A percentile compares a stretch with the other conserved stretches of the same genome.
phyloP scores from a whole-genome alignment of 2,329 filamentous ascomycete genomes.

The Aspergillus fumigatus region DNA sequence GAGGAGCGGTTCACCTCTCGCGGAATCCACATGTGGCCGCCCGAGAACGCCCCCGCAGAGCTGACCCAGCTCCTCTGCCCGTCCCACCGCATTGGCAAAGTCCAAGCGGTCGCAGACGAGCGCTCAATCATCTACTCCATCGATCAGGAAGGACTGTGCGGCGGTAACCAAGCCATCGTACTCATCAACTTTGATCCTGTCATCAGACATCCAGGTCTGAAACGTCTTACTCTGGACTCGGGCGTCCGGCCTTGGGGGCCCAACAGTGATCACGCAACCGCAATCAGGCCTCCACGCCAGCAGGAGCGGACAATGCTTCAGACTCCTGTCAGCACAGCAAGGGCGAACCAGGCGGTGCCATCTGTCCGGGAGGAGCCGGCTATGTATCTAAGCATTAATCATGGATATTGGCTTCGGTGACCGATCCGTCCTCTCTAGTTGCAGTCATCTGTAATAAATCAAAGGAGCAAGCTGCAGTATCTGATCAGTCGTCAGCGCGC shows the following conservation, averaged over 20 bases:
- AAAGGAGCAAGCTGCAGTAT: not conserved
- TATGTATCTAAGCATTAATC: constrained; percentile 22
- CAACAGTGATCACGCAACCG: not conserved
- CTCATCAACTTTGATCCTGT: constrained; percentile 39
- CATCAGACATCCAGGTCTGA: constrained; percentile 25
- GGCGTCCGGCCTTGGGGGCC: not conserved
- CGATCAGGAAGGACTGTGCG: constrained; percentile 19
- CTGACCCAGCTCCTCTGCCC: constrained; percentile 39
- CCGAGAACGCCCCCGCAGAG: constrained; percentile 34
- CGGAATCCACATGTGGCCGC: constrained; percentile 40
- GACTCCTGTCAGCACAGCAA: not conserved
- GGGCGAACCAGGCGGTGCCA: constrained; percentile 15
- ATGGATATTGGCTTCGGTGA: constrained; percentile 26
- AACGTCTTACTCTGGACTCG: constrained; percentile 1
- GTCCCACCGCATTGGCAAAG: constrained; percentile 24
- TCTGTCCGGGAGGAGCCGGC: constrained; percentile 25
- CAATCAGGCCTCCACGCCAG: not conserved
- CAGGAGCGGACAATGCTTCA: constrained; percentile 8
- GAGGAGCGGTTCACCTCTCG: constrained; percentile 39
- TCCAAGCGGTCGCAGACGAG: constrained; percentile 36
- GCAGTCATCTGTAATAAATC: not conserved
- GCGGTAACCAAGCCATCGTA: constrained; percentile 29
- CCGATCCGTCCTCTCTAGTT: not conserved
- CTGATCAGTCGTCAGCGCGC: too few species aligned
- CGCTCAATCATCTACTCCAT: constrained; percentile 39